Evolutionary conservation across 2,329 filamentous ascomycete species (phyloP), one percentile per base, ranked within the genome.

Genomic region (Myotisia sp.): DNA sequence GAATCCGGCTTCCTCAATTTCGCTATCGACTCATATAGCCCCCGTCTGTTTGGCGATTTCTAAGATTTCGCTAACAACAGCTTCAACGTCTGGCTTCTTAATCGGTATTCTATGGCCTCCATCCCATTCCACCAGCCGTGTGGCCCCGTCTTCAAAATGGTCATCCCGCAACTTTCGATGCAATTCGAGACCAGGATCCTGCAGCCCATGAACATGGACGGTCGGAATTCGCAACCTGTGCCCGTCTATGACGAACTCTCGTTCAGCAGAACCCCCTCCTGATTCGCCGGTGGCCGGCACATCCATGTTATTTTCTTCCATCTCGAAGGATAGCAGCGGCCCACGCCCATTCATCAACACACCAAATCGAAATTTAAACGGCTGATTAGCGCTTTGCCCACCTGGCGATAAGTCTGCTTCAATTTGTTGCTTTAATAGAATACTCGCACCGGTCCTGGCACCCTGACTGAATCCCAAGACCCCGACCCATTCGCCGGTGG

Each of bases 61-160:
- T 2, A 29, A 19, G 3, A 41, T 41, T 18, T 30, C 21, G 4
- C 34, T 19, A 9, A 33, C 40, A 24, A 80, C 58, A 6, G 54
- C 60, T 31, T 70, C 62, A 3, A 85, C 76, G 53, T 85, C 79
- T 19, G 54, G 58, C 14, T 58, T 62, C 60, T 79, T 80, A 39
- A 86, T 66, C 2, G 79, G 77, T 31, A 87, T 62, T 4, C 80
- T 60, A 51, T 87, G 81, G 1, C 64, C 67, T 0, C 78, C 80
- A 37, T 81, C 68, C 81, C 80, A 86, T 52, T 84, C 76, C 1
- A 86, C 52, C 29, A 84, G 41, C 24, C 55, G 64, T 4, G 67
- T 59, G 2, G 59, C 70, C 0, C 62, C 65, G 6, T 59, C 48
- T 32, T 71, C 62, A 48, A 74, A 80, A 50, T 76, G 84, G 33